Base-by-base conservation (phyloP, 768 basidiomycete species). In the Panaeolus cyanescens region DNA sequence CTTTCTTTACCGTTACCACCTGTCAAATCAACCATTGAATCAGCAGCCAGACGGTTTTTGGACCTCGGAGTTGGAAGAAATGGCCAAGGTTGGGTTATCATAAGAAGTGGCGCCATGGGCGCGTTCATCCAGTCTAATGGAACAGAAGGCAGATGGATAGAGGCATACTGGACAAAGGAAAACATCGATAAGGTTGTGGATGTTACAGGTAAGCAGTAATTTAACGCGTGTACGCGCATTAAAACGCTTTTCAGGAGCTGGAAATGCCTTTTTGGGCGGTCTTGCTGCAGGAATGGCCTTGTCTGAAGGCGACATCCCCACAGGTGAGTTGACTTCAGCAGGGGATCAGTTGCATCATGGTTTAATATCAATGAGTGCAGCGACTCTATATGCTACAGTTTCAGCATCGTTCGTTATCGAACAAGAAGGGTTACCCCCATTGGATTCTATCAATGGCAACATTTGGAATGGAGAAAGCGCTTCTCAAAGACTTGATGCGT, bases 181-280 rank as follows among this genome's bases (percentile, higher is more conserved):
- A 75, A 82, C 62, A 64, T 68, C 28, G 73, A 74, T 20, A 85
- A 80, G 59, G 78, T 96, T 15, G 83, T 90, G 2, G 93, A 96
- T 72, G 92, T 94, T 25, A 96, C 93, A 64, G 94, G 91, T 87
- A 63, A 66, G 71, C 68, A 57, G 62, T 65, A 40, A 28, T 55
- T 30, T 32, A 55, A 40, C 4, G 37, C 22, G 37, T 59, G 58
- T 36, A 20, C 13, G 30, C 15, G 7, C 19, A 50, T 5, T 50
- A 20, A 13, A n/a, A 13, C 33, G 13, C 33, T 13, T 25, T 20
- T 3, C n/a, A 93, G 92, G 95, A 42, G 94, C 93, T n/a, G 95
- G 95, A 15, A 96, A 96, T 72, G 83, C 86, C 61, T 96, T 96
- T 72, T 79, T 96, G 22, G 93, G 93, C 13, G 93, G 93, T 5